Base-by-base conservation (phyloP, 352 stramenopile species). In the Phytophthora cactorum region DNA sequence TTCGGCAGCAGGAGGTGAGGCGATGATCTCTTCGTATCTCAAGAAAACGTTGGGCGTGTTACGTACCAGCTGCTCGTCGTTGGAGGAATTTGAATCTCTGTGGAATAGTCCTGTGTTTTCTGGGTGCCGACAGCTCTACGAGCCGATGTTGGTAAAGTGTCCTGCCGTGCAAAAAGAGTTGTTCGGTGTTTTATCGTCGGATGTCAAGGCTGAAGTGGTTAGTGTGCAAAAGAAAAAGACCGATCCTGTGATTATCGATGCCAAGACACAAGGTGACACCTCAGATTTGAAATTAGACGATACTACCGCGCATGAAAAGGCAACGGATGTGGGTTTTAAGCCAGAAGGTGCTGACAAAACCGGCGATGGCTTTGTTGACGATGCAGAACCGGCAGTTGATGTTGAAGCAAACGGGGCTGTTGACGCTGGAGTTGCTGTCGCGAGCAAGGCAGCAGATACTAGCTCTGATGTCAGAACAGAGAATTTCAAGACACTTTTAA, bases 41-140 rank as follows among this genome's bases (percentile, higher is more conserved):
- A 77, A 68, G 39, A 77, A 73, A 52, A 89, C 78, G 0, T 63
- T 93, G 29, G 79, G 77, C 10, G 57, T 80, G 0, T 57, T 89
- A 22, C 78, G 82, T 7, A 56, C 15, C 15, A 75, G 58, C 44
- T 91, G 82, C 54, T 70, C 59, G 25, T 81, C 77, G 10, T 71
- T 91, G 34, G 68, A 82, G 11, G 77, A 88, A 52, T 93, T 93
- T 66, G 68, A 89, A 63, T 52, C 63, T n/a, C 53, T 93, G 29
- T 93, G 84, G 83, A 47, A 69, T 31, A 91, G 83, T 36, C 43
- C 72, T 31, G 62, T 77, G 4, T 93, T 92, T 61, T 70, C 72
- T 52, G 61, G 63, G 1, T 92, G 83, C 57, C 84, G 79, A 17
- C 59, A 68, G 12, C 83, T 82, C 31, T 93, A 91, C 51, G 81